Evolutionary conservation across 495 filamentous ascomycete genomes (phyloP), one percentile per base, ranked within the genome.

Genomic region (Bryoglossum gracile): DNA sequence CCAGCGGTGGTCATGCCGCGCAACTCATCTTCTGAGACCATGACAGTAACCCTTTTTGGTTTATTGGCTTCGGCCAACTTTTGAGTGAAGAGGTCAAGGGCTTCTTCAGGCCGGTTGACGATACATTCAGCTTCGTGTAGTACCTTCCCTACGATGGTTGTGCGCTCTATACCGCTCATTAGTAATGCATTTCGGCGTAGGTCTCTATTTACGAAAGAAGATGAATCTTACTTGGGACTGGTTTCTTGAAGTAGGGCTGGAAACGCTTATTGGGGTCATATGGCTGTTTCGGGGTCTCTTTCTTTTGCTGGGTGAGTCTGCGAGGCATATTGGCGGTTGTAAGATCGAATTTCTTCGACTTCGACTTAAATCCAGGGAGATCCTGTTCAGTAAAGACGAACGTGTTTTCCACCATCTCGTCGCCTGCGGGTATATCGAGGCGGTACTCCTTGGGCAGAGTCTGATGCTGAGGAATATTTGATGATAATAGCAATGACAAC

Each of bases 341-440:
- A 4, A 68, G 68, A 17, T 68, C 68, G 41, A 69, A 75, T 56
- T 63, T 67, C 54, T 62, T 68, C 62, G 67, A 70, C 59, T 75
- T 81, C 13, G 74, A 73, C 49, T 81, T 80, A 59, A 81, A 89
- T 22, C 86, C 87, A 1, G 89, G 84, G 18, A 94, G 74, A 61
- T 97, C 86, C 62, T 92, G 89, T 65, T 97, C 90, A 13, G 83
- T 85, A 59, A 97, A 97, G 33, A 96, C 66, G 60, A 80, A 95
- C 6, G 86, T 91, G 60, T 96, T 98, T 60, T 77, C 67, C 40
- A 81, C 65, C 54, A 77, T 61, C 57, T 69, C 55, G n/a, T n/a
- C n/a, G n/a, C n/a, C n/a, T 57, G 77, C 83, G 48, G 72, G 81
- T 49, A 84, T 59, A 11, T 87, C 76, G 43, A 97, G 68, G 38